These are phyloP conservation scores for Curvularia verruculosa DNA, from an alignment of 2,329 filamentous ascomycete species.

Conservation along the genomic window DNA sequence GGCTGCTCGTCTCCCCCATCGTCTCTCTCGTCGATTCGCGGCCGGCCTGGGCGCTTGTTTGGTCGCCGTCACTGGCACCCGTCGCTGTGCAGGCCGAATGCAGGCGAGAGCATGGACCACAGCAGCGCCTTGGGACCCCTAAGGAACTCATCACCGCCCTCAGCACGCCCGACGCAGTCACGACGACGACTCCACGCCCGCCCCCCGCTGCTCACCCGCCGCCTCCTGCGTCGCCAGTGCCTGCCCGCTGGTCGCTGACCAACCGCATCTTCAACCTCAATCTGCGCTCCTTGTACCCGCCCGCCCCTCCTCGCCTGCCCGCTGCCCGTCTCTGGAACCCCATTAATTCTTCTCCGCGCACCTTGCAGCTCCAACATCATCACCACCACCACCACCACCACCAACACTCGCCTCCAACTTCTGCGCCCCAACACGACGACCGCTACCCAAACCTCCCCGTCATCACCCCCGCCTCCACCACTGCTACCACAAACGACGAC, in stretches of 20 bases:
- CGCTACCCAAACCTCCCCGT: constrained; percentile 53
- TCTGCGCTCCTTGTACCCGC: constrained; percentile 34
- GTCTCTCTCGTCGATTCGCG: neutral
- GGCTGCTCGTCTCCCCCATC: neutral
- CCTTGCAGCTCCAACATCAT: constrained; percentile 45
- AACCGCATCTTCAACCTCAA: constrained; percentile 51
- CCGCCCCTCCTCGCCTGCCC: constrained; percentile 45
- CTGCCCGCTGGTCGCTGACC: constrained; percentile 51
- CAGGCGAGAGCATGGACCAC: constrained; percentile 24
- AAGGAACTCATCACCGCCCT: constrained; percentile 16
- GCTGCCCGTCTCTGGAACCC: constrained; percentile 66
- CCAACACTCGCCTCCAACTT: no score
- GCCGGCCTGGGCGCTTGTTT: neutral
- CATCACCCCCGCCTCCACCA: constrained; percentile 28
- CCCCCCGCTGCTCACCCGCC: constrained; percentile 35
- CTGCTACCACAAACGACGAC: no score
- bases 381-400: constrained; percentile 5
- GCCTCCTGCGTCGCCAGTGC: constrained; percentile 33
- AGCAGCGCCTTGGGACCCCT: constrained; percentile 12
- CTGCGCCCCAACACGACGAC: no score
- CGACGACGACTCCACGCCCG: constrained; percentile 37
- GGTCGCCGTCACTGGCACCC: neutral
- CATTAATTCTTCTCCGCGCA: constrained; percentile 64
- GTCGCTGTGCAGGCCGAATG: constrained; percentile 14
- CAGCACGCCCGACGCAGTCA: constrained; percentile 19